phyloP scores from a whole-genome alignment of 352 stramenopile genomes.

The Phytophthora uliginosa region DNA sequence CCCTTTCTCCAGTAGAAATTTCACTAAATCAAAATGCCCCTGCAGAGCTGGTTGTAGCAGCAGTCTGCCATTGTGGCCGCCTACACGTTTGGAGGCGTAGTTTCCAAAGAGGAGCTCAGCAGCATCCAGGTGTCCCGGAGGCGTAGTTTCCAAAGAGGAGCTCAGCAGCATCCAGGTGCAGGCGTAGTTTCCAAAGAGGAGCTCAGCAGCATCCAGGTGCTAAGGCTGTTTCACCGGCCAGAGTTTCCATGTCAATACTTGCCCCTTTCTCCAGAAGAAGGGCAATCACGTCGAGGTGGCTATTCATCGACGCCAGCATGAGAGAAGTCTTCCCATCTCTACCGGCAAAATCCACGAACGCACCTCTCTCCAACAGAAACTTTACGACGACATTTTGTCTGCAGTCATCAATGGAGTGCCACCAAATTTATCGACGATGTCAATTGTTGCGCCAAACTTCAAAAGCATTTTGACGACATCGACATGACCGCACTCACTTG shows the following conservation, averaged over 20 bases:
- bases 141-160: not conserved
- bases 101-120: not conserved
- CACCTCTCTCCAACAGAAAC: not conserved
- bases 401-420: not conserved
- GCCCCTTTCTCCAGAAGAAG: not conserved
- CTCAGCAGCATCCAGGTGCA: not conserved
- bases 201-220: not conserved
- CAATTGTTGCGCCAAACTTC: not conserved
- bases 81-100: not conserved
- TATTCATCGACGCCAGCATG: not conserved
- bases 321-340: not conserved
- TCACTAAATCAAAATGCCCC: not conserved
- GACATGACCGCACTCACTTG: not conserved
- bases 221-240: not conserved
- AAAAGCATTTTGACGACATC: constrained; percentile 2
- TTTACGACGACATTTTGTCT: not conserved
- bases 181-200: not conserved
- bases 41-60: not conserved
- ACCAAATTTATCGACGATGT: not conserved
- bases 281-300: not conserved
- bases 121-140: not conserved
- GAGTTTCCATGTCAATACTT: not conserved
- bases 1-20: not conserved
- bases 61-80: not conserved
- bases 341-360: not conserved